Base-by-base conservation (phyloP, 164 flowering plant genomes). In the Vitis amurensis region DNA sequence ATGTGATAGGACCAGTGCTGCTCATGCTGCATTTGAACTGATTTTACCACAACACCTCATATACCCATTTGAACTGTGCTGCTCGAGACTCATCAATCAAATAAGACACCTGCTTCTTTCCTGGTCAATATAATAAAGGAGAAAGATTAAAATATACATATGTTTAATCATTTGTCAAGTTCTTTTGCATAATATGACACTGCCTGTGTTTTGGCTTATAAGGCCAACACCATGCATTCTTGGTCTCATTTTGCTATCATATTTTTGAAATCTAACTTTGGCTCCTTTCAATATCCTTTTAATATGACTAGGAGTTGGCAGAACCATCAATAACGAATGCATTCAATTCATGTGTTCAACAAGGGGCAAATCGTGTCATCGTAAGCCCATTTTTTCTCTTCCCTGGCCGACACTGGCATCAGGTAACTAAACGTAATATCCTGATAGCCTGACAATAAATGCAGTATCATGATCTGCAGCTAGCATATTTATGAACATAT, bases 331-430 rank as follows among this genome's bases (percentile, higher is more conserved):
- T 91, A 66, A 81, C 63, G 72, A 90, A 81, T 75, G 93, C 98
- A 69, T 94, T 89, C 68, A 61, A 61, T 77, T 78, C 66, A 23
- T 94, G 98, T 63, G 88, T 94, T 71, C 84, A 81, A 71, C 83
- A 85, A 84, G 98, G 98, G 56, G 98, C 91, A 14, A 73, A 68
- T 29, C 89, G 93, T 55, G 85, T 93, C 10, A 89, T 90, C 61
- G 81, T 93, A n/a, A 93, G 94, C 84, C 99, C 98, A 9, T 95
- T 88, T 73, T 95, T 93, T 76, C 93, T 95, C 72, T 89, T 85
- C 63, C 99, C 99, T 16, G 99, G 99, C 67, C 79, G 98, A 49
- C 99, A 95, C 68, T 95, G 99, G 99, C 78, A 86, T 68, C 85
- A 90, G 97, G 98, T 93, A 72, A 59, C 4, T 48, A 19, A 9